Conservation (phyloP, 1,284 basidiomycete genomes). For the Apiotrichum gamsii region DNA sequence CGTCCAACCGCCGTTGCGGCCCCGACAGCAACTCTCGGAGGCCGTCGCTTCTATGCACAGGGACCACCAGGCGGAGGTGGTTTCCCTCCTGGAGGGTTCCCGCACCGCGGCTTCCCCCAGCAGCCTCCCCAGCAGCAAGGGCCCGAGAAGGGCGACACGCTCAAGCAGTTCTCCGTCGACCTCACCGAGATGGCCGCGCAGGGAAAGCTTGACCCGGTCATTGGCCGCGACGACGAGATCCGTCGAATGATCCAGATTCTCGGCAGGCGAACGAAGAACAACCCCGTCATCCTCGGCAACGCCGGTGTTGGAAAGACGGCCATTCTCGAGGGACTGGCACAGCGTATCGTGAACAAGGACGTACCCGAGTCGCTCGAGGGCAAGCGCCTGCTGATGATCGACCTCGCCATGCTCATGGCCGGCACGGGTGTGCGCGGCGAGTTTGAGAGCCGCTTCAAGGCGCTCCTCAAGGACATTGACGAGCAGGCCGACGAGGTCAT, state of each 20-base stretch:
- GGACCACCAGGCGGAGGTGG: conserved; percentile 19
- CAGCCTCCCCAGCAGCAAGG: conserved; percentile 20
- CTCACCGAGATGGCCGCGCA: conserved; percentile 73
- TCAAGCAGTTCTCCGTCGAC: conserved; percentile 79
- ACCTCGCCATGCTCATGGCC: conserved; percentile 72
- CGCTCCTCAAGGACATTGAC: conserved; percentile 76
- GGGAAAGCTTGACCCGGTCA: conserved; percentile 83
- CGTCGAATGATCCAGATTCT: conserved; percentile 70
- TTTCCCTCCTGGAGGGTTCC: conserved; percentile 10
- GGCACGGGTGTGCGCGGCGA: conserved; percentile 83
- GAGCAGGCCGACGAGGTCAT: conserved; percentile 63
- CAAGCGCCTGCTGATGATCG: conserved; percentile 74
- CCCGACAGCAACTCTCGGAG: neutral
- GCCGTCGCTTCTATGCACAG: conserved; percentile 21
- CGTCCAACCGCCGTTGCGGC: neutral
- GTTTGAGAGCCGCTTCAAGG: conserved; percentile 89
- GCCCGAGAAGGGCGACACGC: conserved; percentile 64
- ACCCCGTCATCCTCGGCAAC: conserved; percentile 61
- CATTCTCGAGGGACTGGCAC: conserved; percentile 79
- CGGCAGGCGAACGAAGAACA: conserved; percentile 75
- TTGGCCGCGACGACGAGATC: conserved; percentile 87
- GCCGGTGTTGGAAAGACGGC: conserved; percentile 89
- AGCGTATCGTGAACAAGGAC: conserved; percentile 79
- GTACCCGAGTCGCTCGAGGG: conserved; percentile 82
- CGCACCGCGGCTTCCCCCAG: conserved; percentile 11